Evolutionary conservation across 1,139 yeast genomes (phyloP).

Genomic region (Citeromyces hawaiiensis): DNA sequence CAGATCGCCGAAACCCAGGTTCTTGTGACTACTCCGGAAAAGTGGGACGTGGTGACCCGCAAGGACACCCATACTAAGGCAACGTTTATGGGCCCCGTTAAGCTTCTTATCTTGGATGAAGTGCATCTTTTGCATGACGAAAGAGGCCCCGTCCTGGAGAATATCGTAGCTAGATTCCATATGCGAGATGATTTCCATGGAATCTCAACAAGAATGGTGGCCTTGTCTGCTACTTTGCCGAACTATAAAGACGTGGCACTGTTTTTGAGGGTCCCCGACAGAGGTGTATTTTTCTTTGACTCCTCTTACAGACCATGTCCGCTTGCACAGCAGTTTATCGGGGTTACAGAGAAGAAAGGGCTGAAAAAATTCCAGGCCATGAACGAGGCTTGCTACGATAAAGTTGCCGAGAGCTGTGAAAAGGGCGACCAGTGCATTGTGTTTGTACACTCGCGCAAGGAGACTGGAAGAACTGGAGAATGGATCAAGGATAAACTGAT

Average conservation of each 20-base stretch:
- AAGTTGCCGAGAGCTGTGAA: constrained; percentile 52
- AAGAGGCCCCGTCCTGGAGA: constrained; percentile 90
- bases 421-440: constrained; percentile 64
- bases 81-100: constrained; percentile 49
- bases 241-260: constrained; percentile 80
- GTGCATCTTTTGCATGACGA: constrained; percentile 88
- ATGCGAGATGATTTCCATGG: constrained; percentile 30
- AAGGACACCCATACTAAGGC: constrained; percentile 41
- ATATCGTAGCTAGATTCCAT: constrained; percentile 67
- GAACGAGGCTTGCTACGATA: constrained; percentile 87
- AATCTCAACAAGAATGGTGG: constrained; percentile 55
- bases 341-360: constrained; percentile 77
- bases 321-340: constrained; percentile 74
- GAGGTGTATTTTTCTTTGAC: constrained; percentile 69
- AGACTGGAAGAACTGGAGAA: constrained; percentile 73
- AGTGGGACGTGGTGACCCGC: constrained; percentile 94
- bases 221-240: constrained; percentile 89
- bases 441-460: constrained; percentile 91
- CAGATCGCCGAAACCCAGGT: constrained; percentile 75
- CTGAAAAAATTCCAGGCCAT: constrained; percentile 68
- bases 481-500: constrained; percentile 52
- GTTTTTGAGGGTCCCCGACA: constrained; percentile 51
- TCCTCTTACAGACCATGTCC: constrained; percentile 87
- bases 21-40: constrained; percentile 66
- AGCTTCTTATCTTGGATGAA: constrained; percentile 80